Conservation (phyloP, 106 monocot species). For the Dioscorea alata region DNA sequence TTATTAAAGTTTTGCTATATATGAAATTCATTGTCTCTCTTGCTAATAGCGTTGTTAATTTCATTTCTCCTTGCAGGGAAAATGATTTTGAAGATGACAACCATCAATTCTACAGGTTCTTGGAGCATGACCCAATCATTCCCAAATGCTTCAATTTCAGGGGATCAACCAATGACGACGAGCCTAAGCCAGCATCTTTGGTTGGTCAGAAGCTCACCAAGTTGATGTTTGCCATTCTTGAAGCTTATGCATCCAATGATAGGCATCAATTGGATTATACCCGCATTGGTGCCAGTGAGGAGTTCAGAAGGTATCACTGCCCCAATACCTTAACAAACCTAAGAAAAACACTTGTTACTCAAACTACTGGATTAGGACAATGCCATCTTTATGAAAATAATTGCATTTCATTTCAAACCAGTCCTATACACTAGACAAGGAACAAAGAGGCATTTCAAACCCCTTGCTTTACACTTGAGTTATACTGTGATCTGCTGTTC, state of each 20-base stretch:
- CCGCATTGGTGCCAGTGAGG: conserved; percentile 71
- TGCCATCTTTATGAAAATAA: too few relatives aligned
- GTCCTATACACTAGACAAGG: too few relatives aligned
- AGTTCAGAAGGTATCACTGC: conserved; percentile 65
- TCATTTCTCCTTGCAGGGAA: conserved; percentile 34
- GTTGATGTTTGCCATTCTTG: conserved; percentile 83
- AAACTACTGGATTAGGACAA: too few relatives aligned
- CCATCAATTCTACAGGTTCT: conserved; percentile 61
- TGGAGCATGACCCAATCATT: conserved; percentile 83
- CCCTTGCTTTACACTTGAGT: too few relatives aligned
- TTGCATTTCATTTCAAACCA: too few relatives aligned
- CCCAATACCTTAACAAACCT: too few relatives aligned
- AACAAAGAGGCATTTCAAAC: too few relatives aligned
- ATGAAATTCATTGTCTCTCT: not conserved
- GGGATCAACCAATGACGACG: conserved; percentile 60
- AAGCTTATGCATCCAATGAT: conserved; percentile 81
- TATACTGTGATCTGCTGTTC: not conserved
- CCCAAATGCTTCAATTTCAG: conserved; percentile 81
- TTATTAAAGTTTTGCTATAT: not conserved
- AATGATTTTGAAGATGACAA: conserved; percentile 78
- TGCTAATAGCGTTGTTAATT: not conserved
- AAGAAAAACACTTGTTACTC: too few relatives aligned
- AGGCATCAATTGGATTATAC: conserved; percentile 54
- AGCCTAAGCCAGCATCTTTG: conserved; percentile 51
- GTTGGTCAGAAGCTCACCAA: conserved; percentile 59